A percentile compares a stretch with the other conserved stretches of the same genome.
Evolutionary conservation across 2,329 filamentous ascomycete species (phyloP).

Genomic region (Diaporthe velutina): DNA sequence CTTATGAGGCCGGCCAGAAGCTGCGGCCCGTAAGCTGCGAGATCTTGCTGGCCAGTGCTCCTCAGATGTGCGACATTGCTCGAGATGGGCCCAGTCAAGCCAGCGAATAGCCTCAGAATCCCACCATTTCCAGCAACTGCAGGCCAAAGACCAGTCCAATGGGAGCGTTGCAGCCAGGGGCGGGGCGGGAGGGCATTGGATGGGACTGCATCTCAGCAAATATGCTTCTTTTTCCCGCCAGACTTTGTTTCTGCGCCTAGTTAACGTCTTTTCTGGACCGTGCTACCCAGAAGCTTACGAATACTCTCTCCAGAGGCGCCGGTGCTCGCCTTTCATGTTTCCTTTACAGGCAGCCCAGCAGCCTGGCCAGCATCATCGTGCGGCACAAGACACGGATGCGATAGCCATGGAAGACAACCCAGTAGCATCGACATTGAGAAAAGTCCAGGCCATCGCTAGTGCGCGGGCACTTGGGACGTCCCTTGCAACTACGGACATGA

Average conservation of each 20-base stretch:
- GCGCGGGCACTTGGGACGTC: constrained; percentile 25
- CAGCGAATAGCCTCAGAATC: constrained; percentile 32
- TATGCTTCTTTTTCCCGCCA: constrained; percentile 31
- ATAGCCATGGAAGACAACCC: constrained; percentile 11
- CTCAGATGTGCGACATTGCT: constrained; percentile 33
- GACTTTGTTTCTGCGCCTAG: constrained; percentile 37
- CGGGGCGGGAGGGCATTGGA: constrained; percentile 33
- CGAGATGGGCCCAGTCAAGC: constrained; percentile 21
- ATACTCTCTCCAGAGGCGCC: constrained; percentile 30
- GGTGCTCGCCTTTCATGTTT: constrained; percentile 35
- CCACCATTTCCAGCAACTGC: constrained; percentile 29
- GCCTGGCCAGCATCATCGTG: constrained; percentile 20
- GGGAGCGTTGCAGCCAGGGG: neutral
- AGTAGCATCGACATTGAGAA: neutral
- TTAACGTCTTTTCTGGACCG: constrained; percentile 35
- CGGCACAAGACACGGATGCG: constrained; percentile 30
- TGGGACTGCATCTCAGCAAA: constrained; percentile 13
- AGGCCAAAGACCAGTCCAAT: constrained; percentile 36
- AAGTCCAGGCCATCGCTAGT: constrained; percentile 16
- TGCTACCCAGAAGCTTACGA: constrained; percentile 26
- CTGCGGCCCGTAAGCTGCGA: constrained; percentile 35
- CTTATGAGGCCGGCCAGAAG: constrained; percentile 34
- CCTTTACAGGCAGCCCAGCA: constrained; percentile 8
- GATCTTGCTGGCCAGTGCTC: constrained; percentile 38
- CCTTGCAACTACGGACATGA: constrained; percentile 4